Evolutionary conservation across 2,329 filamentous ascomycete species (phyloP).

Genomic region (Sphaerulina vaccinii): DNA sequence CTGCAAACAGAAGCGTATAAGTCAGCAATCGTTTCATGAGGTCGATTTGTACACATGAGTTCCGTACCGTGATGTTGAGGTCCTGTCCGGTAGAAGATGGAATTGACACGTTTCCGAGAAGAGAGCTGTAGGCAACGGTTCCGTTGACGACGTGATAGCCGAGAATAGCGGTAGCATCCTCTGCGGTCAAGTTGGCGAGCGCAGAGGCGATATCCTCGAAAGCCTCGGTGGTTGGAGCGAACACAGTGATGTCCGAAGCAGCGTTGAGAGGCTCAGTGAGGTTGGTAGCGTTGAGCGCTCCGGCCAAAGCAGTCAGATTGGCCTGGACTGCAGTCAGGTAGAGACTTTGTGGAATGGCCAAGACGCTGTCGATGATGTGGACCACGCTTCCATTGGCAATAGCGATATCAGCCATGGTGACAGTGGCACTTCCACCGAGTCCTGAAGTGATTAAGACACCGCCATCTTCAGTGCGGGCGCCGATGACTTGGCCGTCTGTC

Average conservation of each 20-base stretch:
- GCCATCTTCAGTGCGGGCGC: slow-evolving; percentile 35
- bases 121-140: slow-evolving; percentile 53
- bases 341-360: slow-evolving; percentile 41
- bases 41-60: too few relatives aligned
- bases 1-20: too few relatives aligned
- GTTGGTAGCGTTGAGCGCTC: slow-evolving; percentile 42
- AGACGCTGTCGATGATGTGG: slow-evolving; percentile 48
- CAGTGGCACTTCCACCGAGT: slow-evolving; percentile 49
- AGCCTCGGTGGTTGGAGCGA: slow-evolving; percentile 61
- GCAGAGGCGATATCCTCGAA: slow-evolving; percentile 58
- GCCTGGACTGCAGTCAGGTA: slow-evolving; percentile 25
- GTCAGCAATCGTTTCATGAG: too few relatives aligned
- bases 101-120: slow-evolving; percentile 42
- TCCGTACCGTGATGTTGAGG: slow-evolving; percentile 45
- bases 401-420: slow-evolving; percentile 44
- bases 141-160: slow-evolving; percentile 64
- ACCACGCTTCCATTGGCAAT: slow-evolving; percentile 41
- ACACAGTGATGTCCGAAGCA: slow-evolving; percentile 58
- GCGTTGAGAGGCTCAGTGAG: slow-evolving; percentile 44
- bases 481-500: slow-evolving; percentile 57
- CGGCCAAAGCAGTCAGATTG: slow-evolving; percentile 42
- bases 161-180: slow-evolving; percentile 55
- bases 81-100: slow-evolving; percentile 39
- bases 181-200: slow-evolving; percentile 47
- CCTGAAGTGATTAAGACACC: slow-evolving; percentile 55